These are phyloP conservation scores for Epichloe typhina DNA, from an alignment of 2,329 filamentous ascomycete genomes.

Conservation along the genomic window DNA sequence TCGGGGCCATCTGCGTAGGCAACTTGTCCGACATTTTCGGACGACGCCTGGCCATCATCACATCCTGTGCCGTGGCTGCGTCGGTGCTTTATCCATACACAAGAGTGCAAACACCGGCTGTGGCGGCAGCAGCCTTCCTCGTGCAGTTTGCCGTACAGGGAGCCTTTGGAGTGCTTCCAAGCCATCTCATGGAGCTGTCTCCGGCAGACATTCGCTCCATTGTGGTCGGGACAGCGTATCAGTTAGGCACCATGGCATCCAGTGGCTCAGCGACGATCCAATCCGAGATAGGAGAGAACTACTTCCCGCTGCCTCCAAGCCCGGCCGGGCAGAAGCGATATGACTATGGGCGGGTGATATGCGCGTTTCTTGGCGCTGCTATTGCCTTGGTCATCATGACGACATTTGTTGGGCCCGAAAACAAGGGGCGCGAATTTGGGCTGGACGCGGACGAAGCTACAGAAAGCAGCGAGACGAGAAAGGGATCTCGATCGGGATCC, in stretches of 20 bases:
- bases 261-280: conserved; percentile 1
- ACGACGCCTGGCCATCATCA: conserved; percentile 1
- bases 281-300: background rate
- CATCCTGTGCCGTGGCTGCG: background rate
- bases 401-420: background rate
- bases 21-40: background rate
- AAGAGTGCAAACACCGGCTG: background rate
- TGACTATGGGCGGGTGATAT: conserved; percentile 1
- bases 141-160: conserved; percentile 1
- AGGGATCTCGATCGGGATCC: background rate
- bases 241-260: background rate
- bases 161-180: conserved; percentile 1
- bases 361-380: background rate
- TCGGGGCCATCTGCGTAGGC: background rate
- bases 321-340: background rate
- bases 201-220: background rate
- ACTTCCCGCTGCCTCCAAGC: background rate
- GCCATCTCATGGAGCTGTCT: conserved; percentile 1
- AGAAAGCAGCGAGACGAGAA: background rate
- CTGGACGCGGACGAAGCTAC: background rate
- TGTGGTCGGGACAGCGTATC: conserved; percentile 1
- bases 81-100: conserved; percentile 1
- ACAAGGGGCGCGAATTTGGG: conserved; percentile 1
- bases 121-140: conserved; percentile 1
- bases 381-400: background rate